Conservation (phyloP, 495 filamentous ascomycete genomes). For the Aspergillus steynii region DNA sequence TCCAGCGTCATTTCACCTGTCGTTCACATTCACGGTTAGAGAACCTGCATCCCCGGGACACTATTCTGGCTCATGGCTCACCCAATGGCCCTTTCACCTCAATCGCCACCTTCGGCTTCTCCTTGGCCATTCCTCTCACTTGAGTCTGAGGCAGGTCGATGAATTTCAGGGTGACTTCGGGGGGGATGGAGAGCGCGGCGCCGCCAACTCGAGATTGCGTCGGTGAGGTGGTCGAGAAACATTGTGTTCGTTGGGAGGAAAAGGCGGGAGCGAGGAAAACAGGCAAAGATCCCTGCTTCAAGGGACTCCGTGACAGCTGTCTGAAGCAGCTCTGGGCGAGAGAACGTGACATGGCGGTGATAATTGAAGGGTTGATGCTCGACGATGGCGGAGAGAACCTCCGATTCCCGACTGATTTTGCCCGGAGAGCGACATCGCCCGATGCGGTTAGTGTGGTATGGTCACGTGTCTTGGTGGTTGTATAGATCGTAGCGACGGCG, state of each 20-base stretch:
- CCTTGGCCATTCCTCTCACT: slow-evolving; percentile 53
- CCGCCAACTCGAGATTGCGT: slow-evolving; percentile 78
- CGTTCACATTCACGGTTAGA: slow-evolving; percentile 9
- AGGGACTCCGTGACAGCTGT: slow-evolving; percentile 41
- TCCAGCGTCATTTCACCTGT: slow-evolving; percentile 69
- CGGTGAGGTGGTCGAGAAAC: slow-evolving; percentile 69
- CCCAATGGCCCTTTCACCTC: slow-evolving; percentile 76
- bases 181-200: slow-evolving; percentile 78
- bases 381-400: slow-evolving; percentile 15
- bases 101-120: slow-evolving; percentile 56
- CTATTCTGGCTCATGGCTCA: slow-evolving; percentile 29
- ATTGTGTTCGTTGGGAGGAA: slow-evolving; percentile 52
- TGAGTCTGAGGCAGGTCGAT: slow-evolving; percentile 56
- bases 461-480: slow-evolving; percentile 23
- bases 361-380: slow-evolving; percentile 25
- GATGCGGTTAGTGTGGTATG: slow-evolving; percentile 29
- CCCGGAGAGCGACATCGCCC: slow-evolving; percentile 24
- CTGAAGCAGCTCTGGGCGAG: slow-evolving; percentile 42
- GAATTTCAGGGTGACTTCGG: slow-evolving; percentile 70
- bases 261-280: slow-evolving; percentile 77
- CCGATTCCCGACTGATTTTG: slow-evolving; percentile 40
- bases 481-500: slow-evolving; percentile 12
- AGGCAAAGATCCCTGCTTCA: slow-evolving; percentile 50
- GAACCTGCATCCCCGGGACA: slow-evolving; percentile 7
- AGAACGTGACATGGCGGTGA: slow-evolving; percentile 35